These are phyloP conservation scores for Podospora bellae-mahoneyi DNA, from an alignment of 495 filamentous ascomycete species.

Conservation along the genomic window DNA sequence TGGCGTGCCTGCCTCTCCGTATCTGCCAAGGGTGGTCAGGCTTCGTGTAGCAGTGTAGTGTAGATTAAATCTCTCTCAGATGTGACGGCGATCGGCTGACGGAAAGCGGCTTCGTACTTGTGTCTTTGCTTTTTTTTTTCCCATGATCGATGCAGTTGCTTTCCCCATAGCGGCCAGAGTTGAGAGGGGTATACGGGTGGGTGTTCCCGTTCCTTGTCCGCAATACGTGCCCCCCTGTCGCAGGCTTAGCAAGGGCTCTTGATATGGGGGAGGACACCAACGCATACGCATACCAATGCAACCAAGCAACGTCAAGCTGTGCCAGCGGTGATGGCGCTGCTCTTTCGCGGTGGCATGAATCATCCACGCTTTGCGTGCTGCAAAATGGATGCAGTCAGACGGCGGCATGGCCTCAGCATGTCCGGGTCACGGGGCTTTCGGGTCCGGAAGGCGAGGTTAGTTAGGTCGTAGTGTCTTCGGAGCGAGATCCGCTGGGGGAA, in stretches of 20 bases:
- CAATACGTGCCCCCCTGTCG: conserved; percentile 15
- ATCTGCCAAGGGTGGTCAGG: background rate
- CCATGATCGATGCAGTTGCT: background rate
- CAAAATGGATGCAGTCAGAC: conserved; percentile 6
- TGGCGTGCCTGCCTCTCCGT: background rate
- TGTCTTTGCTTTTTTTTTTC: background rate
- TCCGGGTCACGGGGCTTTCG: conserved; percentile 4
- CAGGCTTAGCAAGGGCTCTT: conserved; percentile 11
- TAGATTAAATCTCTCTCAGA: background rate
- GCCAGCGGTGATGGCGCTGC: background rate
- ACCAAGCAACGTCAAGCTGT: conserved; percentile 1
- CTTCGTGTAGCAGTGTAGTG: background rate
- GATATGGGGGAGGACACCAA: conserved; percentile 10
- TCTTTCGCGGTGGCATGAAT: background rate
- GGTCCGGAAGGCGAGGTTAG: background rate
- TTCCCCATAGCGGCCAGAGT: background rate
- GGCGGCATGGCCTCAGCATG: conserved; percentile 3
- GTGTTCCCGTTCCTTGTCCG: background rate
- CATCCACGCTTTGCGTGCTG: background rate
- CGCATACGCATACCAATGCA: background rate
- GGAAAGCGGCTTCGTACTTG: background rate
- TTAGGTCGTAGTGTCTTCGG: conserved; percentile 4
- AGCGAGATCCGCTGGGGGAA: background rate
- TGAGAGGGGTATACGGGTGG: background rate
- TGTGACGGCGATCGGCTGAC: conserved; percentile 1